Evolutionary conservation across 495 filamentous ascomycete genomes (phyloP), one percentile per base, ranked within the genome.

Genomic region (Rostrohypoxylon terebratum): DNA sequence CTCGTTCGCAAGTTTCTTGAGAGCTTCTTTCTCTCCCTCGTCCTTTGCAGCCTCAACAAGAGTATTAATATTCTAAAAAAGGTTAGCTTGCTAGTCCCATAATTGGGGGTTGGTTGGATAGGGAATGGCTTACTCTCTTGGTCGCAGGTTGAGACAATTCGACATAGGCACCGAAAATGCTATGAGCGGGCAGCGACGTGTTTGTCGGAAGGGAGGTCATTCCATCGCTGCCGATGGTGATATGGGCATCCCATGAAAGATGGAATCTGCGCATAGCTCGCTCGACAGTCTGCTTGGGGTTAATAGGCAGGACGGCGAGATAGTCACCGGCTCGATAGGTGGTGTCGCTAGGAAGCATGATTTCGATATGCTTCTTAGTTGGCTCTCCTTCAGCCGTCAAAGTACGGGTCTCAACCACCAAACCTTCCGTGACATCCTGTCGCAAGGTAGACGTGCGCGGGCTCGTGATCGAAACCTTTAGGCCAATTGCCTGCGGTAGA

Each of bases 311-410:
- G 9, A 94, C 83, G 1, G 91, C 90, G 0, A 95, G 85, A 74
- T 95, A 94, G 71, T 95, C 92, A 44, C 92, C 92, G 16, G 89
- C 86, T 42, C 83, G 82, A 77, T 94, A 94, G 4, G 83, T 83
- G 83, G 90, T 87, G 34, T 87, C 90, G 5, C 80, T 82, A 0
- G 92, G 91, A 0, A 94, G 80, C 53, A 87, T 81, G 61, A 94
- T 84, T 62, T 89, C 87, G 28, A 94, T 78, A 73, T 92, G 86
- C 34, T 86, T 85, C 81, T 93, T 93, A 31, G 82, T 77, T 0
- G 89, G 84, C 13, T 84, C 85, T 0, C 81, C 87, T 0, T 84
- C 79, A 0, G 83, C 78, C 0, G 90, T 90, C 14, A 93, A 81
- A 1, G 84, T 74, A 40, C 79, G 77, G 40, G 86, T 87, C 1